Evolutionary conservation across 1,284 basidiomycete genomes (phyloP).

Genomic region (Microbotryum saponariae): DNA sequence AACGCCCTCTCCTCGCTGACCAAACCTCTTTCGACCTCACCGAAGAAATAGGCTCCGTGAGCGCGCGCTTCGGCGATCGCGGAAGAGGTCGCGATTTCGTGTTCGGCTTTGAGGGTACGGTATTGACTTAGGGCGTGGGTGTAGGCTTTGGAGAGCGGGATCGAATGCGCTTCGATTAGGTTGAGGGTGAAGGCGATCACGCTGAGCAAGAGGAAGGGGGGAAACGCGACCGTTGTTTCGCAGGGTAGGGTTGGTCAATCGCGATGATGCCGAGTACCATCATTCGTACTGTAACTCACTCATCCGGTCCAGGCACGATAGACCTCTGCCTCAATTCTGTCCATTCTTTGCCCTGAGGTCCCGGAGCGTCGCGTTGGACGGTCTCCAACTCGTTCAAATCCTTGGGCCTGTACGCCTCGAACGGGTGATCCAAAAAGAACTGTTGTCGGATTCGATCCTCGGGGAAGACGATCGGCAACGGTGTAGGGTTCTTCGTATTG

Average conservation of each 20-base stretch:
- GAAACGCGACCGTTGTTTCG: background rate
- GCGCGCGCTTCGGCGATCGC: constrained; percentile 73
- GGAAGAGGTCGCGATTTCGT: constrained; percentile 65
- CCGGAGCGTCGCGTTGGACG: constrained; percentile 46
- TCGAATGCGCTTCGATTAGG: constrained; percentile 58
- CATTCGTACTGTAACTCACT: constrained; percentile 53
- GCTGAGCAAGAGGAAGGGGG: constrained; percentile 45
- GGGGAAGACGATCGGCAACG: constrained; percentile 64
- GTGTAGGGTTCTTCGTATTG: constrained; percentile 47
- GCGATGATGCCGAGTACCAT: no score
- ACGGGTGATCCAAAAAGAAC: constrained; percentile 94
- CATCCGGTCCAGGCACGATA: constrained; percentile 46
- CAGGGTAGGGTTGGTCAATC: background rate
- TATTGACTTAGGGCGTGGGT: constrained; percentile 71
- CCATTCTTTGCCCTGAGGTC: constrained; percentile 59
- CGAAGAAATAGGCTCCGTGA: constrained; percentile 64
- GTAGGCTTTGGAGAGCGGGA: constrained; percentile 75
- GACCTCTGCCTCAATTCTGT: constrained; percentile 67
- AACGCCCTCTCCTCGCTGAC: constrained; percentile 57
- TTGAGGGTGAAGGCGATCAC: constrained; percentile 71
- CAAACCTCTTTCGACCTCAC: constrained; percentile 56
- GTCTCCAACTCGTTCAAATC: constrained; percentile 60
- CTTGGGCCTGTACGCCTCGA: constrained; percentile 79
- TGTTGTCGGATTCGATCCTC: constrained; percentile 80
- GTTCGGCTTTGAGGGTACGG: constrained; percentile 72